Evolutionary conservation across 139 green algal genomes (phyloP).

Genomic region (Dunaliella sp.): DNA sequence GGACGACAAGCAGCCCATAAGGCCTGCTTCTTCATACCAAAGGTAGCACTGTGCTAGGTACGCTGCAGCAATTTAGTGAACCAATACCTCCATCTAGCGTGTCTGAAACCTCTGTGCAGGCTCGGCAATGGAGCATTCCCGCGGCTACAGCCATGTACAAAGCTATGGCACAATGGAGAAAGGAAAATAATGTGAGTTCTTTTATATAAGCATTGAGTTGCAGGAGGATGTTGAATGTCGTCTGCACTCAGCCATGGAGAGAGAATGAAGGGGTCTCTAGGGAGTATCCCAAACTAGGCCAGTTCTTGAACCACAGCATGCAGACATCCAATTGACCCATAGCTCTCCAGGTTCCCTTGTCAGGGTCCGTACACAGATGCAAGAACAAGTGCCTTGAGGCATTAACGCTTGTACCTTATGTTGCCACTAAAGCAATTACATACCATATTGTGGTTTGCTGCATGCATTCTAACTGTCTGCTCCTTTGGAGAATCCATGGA

Average conservation of each 20-base stretch:
- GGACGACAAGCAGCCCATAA: too few species aligned
- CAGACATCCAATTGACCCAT: not conserved
- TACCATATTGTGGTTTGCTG: too few species aligned
- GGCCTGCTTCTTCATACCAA: not conserved
- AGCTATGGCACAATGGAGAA: conserved; percentile 35
- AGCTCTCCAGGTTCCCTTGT: not conserved
- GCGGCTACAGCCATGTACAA: conserved; percentile 5
- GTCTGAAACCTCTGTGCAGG: conserved; percentile 13
- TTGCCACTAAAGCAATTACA: too few species aligned
- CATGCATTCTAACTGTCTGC: too few species aligned
- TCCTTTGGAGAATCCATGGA: too few species aligned
- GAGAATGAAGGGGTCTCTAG: not conserved
- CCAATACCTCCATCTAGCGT: not conserved
- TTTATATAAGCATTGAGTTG: too few species aligned
- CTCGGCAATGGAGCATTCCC: conserved; percentile 10
- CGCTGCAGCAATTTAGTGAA: not conserved
- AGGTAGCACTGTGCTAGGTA: not conserved
- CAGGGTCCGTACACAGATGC: too few species aligned
- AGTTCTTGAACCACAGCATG: not conserved
- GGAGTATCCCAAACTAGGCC: too few species aligned
- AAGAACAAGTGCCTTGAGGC: too few species aligned
- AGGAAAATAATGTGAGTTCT: conserved; percentile 24
- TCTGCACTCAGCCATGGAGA: not conserved
- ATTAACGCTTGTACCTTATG: too few species aligned
- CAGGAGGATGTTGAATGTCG: not conserved